Evolutionary conservation across 2,329 filamentous ascomycete species (phyloP), one percentile per base, ranked within the genome.

Genomic region (Sporothrix protearum): DNA sequence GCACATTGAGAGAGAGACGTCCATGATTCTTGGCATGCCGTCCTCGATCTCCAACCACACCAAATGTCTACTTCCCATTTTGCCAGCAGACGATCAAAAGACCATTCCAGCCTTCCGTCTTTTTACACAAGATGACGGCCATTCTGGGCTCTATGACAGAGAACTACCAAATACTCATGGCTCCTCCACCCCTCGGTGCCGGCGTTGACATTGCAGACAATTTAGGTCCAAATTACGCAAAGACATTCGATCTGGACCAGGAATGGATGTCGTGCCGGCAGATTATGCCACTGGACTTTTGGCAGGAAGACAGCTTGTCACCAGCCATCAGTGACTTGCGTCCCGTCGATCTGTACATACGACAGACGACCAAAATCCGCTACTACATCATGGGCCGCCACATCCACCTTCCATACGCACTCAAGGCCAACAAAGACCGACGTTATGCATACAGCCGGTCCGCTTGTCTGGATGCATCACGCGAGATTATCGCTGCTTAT

Each of bases 11-110:
- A 81, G 86, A 39, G 83, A 84, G 73, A 75, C 86, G 6, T 85
- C 85, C 30, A 76, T 87, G 22, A 78, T 87, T n/a, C 80, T 88
- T 3, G 86, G 86, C 14, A 80, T 88, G 7, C 86, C 86, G 2
- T 82, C 81, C 70, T 80, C 78, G 1, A 77, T 82, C 19, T 74
- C 79, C 0, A 79, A 81, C 36, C 70, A 67, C 12, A 72, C 76
- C 25, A 73, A 73, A 2, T 28, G 36, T 16, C 39, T 69, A 6
- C 55, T 69, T n/a, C 49, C 67, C 0, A 28, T 42, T 4, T 6
- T 57, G 14, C 51, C 55, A 2, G 7, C 30, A 12, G 63, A 67
- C n/a, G 64, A 55, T 3, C 19, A 61, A 70, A 16, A 51, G 2
- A 1, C 55, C 12, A 22, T 36, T 25, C 55, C 66, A 0, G 30